Base-by-base conservation (phyloP, 2,329 filamentous ascomycete genomes). In the Tolypocladium pustulatum region DNA sequence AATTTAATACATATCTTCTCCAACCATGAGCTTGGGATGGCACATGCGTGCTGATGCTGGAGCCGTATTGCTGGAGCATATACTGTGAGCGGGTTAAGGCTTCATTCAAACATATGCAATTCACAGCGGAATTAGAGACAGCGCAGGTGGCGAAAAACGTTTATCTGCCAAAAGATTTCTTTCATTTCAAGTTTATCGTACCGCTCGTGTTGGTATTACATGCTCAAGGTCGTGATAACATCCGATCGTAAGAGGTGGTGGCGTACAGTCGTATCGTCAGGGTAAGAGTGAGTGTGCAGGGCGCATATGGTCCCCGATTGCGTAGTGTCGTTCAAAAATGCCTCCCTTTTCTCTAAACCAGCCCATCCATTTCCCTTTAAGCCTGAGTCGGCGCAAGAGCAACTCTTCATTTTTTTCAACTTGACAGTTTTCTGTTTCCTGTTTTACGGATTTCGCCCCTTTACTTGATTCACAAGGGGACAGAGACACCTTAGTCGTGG, bases 401-500 rank as follows among this genome's bases (percentile, higher is more conserved):
- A 20, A 8, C 17, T 20, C 46, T 37, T 22, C 22, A 22, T 34
- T 4, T 49, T 43, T n/a, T n/a, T n/a, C n/a, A n/a, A n/a, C n/a
- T n/a, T 17, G 4, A 7, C n/a, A 25, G 1, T 49, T 46, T 37
- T 27, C 9, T 51, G 20, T 37, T 40, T 36, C 22, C 30, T 6
- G 30, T 27, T 41, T 22, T 37, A 41, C 27, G 32, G 10, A 49
- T 54, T 46, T 54, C 52, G n/a, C n/a, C 9, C 25, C 30, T 51
- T 30, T 54, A 17, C 38, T 55, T 5, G 13, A 22, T 32, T 4
- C 12, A 7, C 22, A 6, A 7, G 15, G 7, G 27, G 8, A 30
- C 27, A n/a, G 27, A n/a, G n/a, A n/a, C 10, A 30, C 20, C 30
- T 64, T 59, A 73, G 58, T 78, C 72, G 10, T 66, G 67, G 36